A percentile compares a stretch with the other conserved stretches of the same genome.
These are phyloP conservation scores for Hypoxylon sp. DNA, from an alignment of 2,329 filamentous ascomycete genomes.

Conservation along the genomic window DNA sequence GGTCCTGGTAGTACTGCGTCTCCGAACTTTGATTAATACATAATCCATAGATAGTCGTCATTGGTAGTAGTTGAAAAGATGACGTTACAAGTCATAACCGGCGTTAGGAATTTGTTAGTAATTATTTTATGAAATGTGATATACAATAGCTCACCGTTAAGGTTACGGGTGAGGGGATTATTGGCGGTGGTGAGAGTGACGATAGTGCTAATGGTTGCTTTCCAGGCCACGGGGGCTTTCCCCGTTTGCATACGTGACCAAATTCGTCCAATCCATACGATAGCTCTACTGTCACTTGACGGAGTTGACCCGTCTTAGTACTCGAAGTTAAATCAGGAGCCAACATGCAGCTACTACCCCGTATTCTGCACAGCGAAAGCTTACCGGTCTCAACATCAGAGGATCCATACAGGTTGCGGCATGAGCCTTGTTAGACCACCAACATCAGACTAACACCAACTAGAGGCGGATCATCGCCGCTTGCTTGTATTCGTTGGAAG, in stretches of 20 bases:
- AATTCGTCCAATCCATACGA: neutral
- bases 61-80: neutral
- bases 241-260: neutral
- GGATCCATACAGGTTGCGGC: neutral
- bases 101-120: neutral
- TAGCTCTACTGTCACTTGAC: neutral
- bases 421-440: neutral
- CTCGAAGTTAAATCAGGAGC: neutral
- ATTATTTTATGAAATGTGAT: constrained; percentile 9
- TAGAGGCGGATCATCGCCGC: neutral
- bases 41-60: constrained; percentile 1
- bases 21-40: neutral
- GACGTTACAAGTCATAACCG: constrained; percentile 6
- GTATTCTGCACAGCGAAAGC: neutral
- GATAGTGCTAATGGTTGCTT: constrained; percentile 7
- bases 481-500: neutral
- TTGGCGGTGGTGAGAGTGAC: neutral
- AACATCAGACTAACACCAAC: neutral
- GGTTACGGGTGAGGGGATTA: neutral
- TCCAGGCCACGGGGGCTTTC: neutral
- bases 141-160: neutral
- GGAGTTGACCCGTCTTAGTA: neutral
- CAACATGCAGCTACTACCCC: neutral
- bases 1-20: neutral
- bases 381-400: constrained; percentile 1